These are phyloP conservation scores for Vigna reflexopilosa DNA, from an alignment of 306 rosid species.

Conservation along the genomic window DNA sequence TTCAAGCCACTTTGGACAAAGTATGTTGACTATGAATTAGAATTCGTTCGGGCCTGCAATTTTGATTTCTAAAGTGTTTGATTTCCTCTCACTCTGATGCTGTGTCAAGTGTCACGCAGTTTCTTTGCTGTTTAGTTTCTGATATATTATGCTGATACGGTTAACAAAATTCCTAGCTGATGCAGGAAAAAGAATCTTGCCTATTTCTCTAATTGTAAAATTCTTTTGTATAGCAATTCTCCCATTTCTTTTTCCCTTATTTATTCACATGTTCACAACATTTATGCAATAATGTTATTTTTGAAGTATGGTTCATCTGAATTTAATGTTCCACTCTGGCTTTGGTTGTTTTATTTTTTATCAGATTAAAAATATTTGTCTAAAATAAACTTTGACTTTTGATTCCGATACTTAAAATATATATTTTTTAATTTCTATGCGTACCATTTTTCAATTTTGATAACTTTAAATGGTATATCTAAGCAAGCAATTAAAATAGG, in stretches of 20 bases:
- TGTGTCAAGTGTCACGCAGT: constrained; percentile 41
- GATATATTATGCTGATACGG: constrained; percentile 43
- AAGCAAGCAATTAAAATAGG: too few species aligned
- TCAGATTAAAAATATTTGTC: too few species aligned
- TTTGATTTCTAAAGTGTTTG: constrained; percentile 60
- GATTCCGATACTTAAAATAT: too few species aligned
- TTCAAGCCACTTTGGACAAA: constrained; percentile 85
- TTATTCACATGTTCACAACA: constrained; percentile 49
- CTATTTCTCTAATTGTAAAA: constrained; percentile 57
- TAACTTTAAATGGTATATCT: too few species aligned
- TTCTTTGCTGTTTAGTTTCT: constrained; percentile 40
- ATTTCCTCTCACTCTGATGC: constrained; percentile 34
- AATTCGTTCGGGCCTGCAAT: constrained; percentile 85
- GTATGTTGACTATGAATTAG: constrained; percentile 78
- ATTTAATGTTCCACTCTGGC: constrained; percentile 33
- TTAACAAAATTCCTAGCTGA: constrained; percentile 43
- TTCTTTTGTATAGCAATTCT: constrained; percentile 54
- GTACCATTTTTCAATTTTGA: too few species aligned
- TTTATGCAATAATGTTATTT: constrained; percentile 46
- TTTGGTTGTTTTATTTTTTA: neutral
- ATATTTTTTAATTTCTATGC: too few species aligned
- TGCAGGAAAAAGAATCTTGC: constrained; percentile 50
- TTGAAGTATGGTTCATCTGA: constrained; percentile 35
- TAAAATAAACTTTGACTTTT: too few species aligned
- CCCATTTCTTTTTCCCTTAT: constrained; percentile 41